Evolutionary conservation across 768 basidiomycete species (phyloP).

Genomic region (Dendrothele bispora): DNA sequence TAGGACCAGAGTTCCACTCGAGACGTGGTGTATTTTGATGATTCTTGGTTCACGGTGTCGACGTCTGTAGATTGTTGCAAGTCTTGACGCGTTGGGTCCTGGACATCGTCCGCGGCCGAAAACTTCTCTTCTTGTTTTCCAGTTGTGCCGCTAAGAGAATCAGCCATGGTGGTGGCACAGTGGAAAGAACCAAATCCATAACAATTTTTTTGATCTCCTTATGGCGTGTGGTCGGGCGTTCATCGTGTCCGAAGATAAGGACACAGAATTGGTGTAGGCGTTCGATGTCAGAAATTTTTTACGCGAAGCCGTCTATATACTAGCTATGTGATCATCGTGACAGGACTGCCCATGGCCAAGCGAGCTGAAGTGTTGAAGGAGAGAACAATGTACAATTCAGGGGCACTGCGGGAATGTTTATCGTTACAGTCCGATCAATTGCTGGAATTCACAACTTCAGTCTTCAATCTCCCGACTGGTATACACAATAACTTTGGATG

Average conservation of each 20-base stretch:
- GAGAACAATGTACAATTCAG: too few species aligned
- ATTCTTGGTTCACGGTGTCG: not conserved
- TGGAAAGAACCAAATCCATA: not conserved
- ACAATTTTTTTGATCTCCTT: not conserved
- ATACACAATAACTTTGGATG: not conserved
- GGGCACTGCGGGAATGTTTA: too few species aligned
- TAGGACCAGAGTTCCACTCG: conserved; percentile 57
- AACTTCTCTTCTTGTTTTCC: not conserved
- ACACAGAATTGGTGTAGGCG: not conserved
- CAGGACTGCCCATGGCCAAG: too few species aligned
- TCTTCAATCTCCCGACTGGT: too few species aligned
- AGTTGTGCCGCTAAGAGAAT: not conserved
- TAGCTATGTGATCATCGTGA: not conserved
- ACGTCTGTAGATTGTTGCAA: not conserved
- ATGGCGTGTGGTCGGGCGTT: not conserved
- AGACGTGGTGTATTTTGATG: conserved; percentile 39
- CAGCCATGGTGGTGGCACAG: not conserved
- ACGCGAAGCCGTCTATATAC: not conserved
- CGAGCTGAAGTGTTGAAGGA: too few species aligned
- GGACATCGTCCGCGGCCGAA: not conserved
- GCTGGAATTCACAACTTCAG: too few species aligned
- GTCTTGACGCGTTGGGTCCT: not conserved
- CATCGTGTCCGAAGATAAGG: not conserved
- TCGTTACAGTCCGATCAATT: too few species aligned
- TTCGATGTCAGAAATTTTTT: not conserved